Evolutionary conservation across 2,329 filamentous ascomycete species (phyloP).

Genomic region (Colletotrichum sp.): DNA sequence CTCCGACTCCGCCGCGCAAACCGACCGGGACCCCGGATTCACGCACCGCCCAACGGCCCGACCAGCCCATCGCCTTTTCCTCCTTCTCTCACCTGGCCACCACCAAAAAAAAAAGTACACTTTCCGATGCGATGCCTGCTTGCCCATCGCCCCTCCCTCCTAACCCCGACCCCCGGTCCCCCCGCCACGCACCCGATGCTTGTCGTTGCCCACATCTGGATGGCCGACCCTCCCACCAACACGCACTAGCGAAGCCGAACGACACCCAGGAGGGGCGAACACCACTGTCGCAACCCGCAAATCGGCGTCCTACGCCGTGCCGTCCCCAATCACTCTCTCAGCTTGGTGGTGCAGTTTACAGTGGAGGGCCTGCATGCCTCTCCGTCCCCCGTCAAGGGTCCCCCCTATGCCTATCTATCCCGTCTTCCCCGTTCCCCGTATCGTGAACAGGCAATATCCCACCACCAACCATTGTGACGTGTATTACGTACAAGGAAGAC

Average conservation of each 20-base stretch:
- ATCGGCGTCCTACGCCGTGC: background rate
- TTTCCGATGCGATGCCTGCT: background rate
- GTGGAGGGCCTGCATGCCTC: background rate
- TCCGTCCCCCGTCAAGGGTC: background rate
- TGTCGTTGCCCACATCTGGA: background rate
- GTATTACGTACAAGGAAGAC: constrained; percentile 17
- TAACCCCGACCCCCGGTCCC: background rate
- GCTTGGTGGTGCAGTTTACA: background rate
- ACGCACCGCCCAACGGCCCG: background rate
- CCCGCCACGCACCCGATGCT: background rate
- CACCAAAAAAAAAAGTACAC: background rate
- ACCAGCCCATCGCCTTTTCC: background rate
- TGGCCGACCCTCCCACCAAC: background rate
- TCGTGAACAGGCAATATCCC: constrained; percentile 12
- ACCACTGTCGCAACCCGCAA: background rate
- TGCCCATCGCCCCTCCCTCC: background rate
- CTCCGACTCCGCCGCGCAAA: background rate
- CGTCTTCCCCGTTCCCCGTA: background rate
- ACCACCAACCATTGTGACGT: background rate
- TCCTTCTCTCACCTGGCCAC: background rate
- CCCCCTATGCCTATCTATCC: background rate
- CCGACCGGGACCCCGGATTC: constrained; percentile 6
- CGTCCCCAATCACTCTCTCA: background rate
- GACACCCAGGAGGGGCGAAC: background rate
- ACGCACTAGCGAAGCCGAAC: background rate